Evolutionary conservation across 2,329 filamentous ascomycete species (phyloP), one percentile per base, ranked within the genome.

Genomic region (Ophiostoma fasciatum): DNA sequence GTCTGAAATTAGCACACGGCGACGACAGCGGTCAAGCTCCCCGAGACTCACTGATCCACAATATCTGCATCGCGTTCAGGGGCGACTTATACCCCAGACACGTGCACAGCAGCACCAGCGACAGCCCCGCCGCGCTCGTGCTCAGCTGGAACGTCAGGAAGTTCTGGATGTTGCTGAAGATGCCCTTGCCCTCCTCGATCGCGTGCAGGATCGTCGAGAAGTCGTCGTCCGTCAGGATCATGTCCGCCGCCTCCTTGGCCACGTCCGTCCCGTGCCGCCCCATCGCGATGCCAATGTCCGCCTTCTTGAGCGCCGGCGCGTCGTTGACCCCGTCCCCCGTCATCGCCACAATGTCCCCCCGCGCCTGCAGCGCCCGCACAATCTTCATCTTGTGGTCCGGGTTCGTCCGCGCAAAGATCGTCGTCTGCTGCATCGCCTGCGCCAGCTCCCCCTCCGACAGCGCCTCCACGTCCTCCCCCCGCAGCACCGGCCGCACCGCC

Each of bases 101-200:
- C 21, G 85, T 94, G 64, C 87, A 94, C 50, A 98, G 59, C 46
- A 98, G 74, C 14, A 98, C 90, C 36, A 98, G 67, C 39, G 82
- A 84, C 46, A 98, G 64, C 42, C 90, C 85, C 37, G 92, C 90
- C 15, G 92, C 90, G 54, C 85, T 94, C 32, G 90, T 98, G 57
- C 87, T 94, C 39, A 98, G 71, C 62, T 98, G 92, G 60, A 98
- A 98, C 0, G 90, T 96, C 44, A 98, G 70, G 60, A 98, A 98
- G 58, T 98, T 98, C 54, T 98, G 90, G 46, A 98, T 96, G 57
- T 98, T 98, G 69, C 90, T 94, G 60, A 98, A 98, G 48, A 98
- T 98, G 37, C 87, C 90, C 58, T 98, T 98, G 58, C 90, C 92
- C 61, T 98, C 90, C 56, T 98, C 90, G 43, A 98, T 98, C 21